Percentiles rank a stretch among this genome's conserved stretches.
Conservation (phyloP, 2,329 filamentous ascomycete genomes). For the Paecilomyces niveus region DNA sequence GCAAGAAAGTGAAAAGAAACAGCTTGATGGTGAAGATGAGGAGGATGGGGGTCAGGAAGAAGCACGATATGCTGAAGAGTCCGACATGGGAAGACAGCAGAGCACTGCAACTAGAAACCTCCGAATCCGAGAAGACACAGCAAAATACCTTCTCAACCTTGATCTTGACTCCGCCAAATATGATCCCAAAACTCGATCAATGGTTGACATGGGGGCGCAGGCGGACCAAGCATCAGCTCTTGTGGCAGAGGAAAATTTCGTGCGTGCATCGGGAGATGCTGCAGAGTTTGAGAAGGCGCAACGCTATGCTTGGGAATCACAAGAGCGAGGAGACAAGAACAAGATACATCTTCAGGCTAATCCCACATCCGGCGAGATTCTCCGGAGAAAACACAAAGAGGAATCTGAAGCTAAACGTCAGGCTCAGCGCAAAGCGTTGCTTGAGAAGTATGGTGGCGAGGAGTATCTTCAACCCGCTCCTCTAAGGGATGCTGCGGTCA, state of each 20-base stretch:
- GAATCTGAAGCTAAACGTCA: slow-evolving; percentile 63
- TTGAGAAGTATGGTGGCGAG: slow-evolving; percentile 75
- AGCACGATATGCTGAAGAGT: slow-evolving; percentile 79
- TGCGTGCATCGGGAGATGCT: slow-evolving; percentile 82
- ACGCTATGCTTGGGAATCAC: slow-evolving; percentile 87
- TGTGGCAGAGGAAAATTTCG: slow-evolving; percentile 89
- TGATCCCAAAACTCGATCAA: slow-evolving; percentile 88
- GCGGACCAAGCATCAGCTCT: slow-evolving; percentile 72
- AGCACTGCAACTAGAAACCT: slow-evolving; percentile 85
- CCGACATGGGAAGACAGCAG: slow-evolving; percentile 92
- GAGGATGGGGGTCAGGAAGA: slow-evolving; percentile 35
- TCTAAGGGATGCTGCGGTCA: slow-evolving; percentile 60
- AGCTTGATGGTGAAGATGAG: slow-evolving; percentile 52
- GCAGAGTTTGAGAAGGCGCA: slow-evolving; percentile 87
- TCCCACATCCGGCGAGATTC: slow-evolving; percentile 82
- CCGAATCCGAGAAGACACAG: slow-evolving; percentile 89
- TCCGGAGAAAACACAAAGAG: slow-evolving; percentile 70
- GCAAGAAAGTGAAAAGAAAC: slow-evolving; percentile 43
- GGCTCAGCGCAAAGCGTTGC: slow-evolving; percentile 61
- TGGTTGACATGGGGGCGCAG: slow-evolving; percentile 78
- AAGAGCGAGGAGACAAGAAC: slow-evolving; percentile 66
- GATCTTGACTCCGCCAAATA: slow-evolving; percentile 96
- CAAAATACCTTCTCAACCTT: slow-evolving; percentile 90
- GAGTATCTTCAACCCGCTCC: slow-evolving; percentile 55
- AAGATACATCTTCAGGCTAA: slow-evolving; percentile 92